Evolutionary conservation across 306 rosid species (phyloP).

Genomic region (Spatholobus suberectus): DNA sequence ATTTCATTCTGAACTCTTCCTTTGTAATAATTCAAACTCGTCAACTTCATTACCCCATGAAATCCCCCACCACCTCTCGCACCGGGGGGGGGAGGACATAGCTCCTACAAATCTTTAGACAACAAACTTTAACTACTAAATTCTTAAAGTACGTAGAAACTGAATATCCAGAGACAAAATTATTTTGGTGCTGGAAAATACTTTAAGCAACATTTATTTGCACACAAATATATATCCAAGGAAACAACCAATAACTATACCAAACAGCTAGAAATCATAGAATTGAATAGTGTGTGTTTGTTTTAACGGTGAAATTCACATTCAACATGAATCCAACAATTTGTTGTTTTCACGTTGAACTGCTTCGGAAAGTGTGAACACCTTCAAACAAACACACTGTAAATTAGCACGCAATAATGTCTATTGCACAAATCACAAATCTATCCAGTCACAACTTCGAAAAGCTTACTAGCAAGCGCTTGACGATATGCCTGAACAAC

Average conservation of each 20-base stretch:
- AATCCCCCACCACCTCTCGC: too few species aligned
- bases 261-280: not conserved
- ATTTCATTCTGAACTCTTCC: too few species aligned
- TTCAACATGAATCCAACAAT: too few species aligned
- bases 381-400: too few species aligned
- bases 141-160: not conserved
- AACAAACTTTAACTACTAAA: not conserved
- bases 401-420: not conserved
- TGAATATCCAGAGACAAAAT: not conserved
- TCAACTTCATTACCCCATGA: too few species aligned
- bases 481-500: conserved; percentile 85
- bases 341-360: too few species aligned
- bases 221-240: not conserved
- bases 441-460: not conserved
- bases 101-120: not conserved
- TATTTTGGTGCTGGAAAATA: not conserved
- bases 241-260: not conserved
- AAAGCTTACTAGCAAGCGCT: conserved; percentile 76
- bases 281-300: not conserved
- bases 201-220: not conserved
- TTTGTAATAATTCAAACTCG: too few species aligned
- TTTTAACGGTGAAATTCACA: too few species aligned
- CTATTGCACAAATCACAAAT: conserved; percentile 13
- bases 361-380: too few species aligned
- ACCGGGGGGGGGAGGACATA: too few species aligned